These are phyloP conservation scores for Platanus orientalis DNA, from an alignment of 164 flowering plant genomes.

Conservation along the genomic window DNA sequence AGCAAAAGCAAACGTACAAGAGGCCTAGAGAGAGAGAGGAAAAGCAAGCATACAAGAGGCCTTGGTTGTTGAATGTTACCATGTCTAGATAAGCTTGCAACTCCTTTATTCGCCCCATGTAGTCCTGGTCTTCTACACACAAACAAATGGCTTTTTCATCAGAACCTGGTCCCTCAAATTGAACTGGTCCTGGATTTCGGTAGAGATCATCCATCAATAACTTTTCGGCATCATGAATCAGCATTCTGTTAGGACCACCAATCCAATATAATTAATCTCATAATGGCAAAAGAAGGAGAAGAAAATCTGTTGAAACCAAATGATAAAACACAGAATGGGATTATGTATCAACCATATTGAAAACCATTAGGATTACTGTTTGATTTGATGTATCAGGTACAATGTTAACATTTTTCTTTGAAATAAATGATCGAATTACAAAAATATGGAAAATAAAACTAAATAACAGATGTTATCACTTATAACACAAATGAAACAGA, in stretches of 20 bases:
- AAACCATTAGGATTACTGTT: no score
- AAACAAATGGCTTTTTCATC: conserved; percentile 19
- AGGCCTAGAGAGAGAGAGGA: not conserved
- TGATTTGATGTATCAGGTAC: no score
- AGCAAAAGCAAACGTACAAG: no score
- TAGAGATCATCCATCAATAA: conserved; percentile 23
- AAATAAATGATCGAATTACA: not conserved
- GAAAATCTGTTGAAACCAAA: not conserved
- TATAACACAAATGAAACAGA: no score
- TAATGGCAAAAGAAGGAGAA: not conserved
- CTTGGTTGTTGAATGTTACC: conserved; percentile 13
- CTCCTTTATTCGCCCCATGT: conserved; percentile 30
- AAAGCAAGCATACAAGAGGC: not conserved
- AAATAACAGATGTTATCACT: no score
- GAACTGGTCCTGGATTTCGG: conserved; percentile 25
- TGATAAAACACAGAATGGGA: not conserved
- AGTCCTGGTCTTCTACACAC: conserved; percentile 25
- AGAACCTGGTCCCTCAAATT: conserved; percentile 26
- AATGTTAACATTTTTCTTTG: no score
- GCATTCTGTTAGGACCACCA: conserved; percentile 16
- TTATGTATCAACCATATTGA: not conserved
- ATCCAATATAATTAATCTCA: not conserved
- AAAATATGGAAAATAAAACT: not conserved
- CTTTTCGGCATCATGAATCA: conserved; percentile 8
- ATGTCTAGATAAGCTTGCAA: conserved; percentile 31